phyloP scores from a whole-genome alignment of 768 basidiomycete genomes.

The Naganishia friedmannii region DNA sequence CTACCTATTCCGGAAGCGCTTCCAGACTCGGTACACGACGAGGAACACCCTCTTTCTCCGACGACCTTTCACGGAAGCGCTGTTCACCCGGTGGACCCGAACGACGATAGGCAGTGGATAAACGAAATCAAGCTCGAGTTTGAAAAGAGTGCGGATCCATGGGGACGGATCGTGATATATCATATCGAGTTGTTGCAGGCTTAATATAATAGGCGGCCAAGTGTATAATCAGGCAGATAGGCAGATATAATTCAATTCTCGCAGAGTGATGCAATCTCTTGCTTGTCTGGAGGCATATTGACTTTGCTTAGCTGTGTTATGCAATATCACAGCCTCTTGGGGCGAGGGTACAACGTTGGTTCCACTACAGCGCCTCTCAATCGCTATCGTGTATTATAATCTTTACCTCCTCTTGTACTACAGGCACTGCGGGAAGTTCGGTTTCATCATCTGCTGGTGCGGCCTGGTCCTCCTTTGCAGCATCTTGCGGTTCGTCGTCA shows the following conservation, averaged over 20 bases:
- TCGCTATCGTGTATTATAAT: conserved; percentile 54
- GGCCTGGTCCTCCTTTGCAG: conserved; percentile 26
- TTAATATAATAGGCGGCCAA: not conserved
- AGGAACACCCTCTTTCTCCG: conserved; percentile 20
- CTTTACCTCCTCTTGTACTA: conserved; percentile 38
- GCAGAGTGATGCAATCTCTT: too few relatives aligned
- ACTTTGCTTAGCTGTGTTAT: too few relatives aligned
- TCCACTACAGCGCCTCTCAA: conserved; percentile 28
- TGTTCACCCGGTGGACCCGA: conserved; percentile 12
- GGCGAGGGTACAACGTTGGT: not conserved
- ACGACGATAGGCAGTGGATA: conserved; percentile 29
- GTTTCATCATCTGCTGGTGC: conserved; percentile 29
- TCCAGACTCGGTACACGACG: conserved; percentile 23
- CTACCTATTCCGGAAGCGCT: conserved; percentile 27
- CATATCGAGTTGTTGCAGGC: conserved; percentile 41
- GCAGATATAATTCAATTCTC: too few relatives aligned
- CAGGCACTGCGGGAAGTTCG: conserved; percentile 18
- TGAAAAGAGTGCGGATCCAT: conserved; percentile 48
- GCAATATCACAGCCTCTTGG: not conserved
- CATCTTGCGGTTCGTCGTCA: conserved; percentile 38
- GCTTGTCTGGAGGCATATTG: too few relatives aligned
- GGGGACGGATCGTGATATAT: conserved; percentile 47
- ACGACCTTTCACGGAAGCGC: not conserved
- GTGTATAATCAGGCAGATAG: too few relatives aligned
- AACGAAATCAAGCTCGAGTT: conserved; percentile 49